These are phyloP conservation scores for Bothriochloa decipiens DNA, from an alignment of 176 grass and related monocot species.

Conservation along the genomic window DNA sequence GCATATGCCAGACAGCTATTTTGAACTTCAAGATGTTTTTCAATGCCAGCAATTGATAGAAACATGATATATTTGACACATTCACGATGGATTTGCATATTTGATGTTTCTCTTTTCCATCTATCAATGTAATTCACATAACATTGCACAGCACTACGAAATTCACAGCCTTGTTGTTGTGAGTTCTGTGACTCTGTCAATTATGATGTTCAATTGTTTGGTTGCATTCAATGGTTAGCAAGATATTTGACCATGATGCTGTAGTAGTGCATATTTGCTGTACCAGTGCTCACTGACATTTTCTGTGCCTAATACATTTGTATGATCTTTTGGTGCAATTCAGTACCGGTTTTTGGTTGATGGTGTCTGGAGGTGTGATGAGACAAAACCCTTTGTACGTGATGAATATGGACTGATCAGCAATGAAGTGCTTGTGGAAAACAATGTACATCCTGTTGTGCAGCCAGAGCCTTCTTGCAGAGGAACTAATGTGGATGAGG, in stretches of 20 bases:
- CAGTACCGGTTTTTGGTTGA: conserved; percentile 76
- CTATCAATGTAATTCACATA: conserved; percentile 4
- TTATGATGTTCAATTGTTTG: conserved; percentile 8
- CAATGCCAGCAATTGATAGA: neutral
- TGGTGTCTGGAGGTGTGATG: conserved; percentile 68
- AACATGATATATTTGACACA: conserved; percentile 8
- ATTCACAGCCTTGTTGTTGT: neutral
- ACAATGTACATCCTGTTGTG: conserved; percentile 41
- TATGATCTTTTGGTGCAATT: conserved; percentile 43
- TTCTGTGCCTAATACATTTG: conserved; percentile 25
- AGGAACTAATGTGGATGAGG: conserved; percentile 47
- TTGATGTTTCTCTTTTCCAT: neutral
- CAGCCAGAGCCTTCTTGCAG: conserved; percentile 44
- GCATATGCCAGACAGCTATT: neutral
- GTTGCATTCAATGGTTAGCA: conserved; percentile 25
- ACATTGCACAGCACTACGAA: neutral
- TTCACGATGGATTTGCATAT: conserved; percentile 3
- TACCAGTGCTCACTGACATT: neutral
- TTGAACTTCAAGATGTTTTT: neutral
- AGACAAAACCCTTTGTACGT: conserved; percentile 42
- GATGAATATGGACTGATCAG: conserved; percentile 61
- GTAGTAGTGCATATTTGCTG: neutral
- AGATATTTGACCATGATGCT: conserved; percentile 30
- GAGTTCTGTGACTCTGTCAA: neutral
- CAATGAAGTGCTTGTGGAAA: conserved; percentile 64